A percentile compares a stretch with the other conserved stretches of the same genome.
Evolutionary conservation across 768 basidiomycete species (phyloP).

Genomic region (Grammothele lineata): DNA sequence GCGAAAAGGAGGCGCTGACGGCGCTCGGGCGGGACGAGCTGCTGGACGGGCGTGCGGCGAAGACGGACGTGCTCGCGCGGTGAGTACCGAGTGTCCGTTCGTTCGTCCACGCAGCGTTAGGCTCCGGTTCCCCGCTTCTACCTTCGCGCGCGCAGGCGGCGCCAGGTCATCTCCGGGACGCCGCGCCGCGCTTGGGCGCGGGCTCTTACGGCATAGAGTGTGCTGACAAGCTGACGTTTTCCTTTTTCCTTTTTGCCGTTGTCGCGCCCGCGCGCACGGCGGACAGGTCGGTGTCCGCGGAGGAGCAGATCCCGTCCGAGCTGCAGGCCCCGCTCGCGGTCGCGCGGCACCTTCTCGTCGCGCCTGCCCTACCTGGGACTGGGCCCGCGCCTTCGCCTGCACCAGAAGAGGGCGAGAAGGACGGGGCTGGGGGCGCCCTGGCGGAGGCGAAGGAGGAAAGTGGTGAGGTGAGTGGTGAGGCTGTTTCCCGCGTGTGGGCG

Average conservation of each 20-base stretch:
- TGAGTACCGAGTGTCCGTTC: slow-evolving; percentile 31
- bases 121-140: too few relatives aligned
- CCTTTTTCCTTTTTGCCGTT: too few relatives aligned
- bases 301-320: slow-evolving; percentile 55
- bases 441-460: slow-evolving; percentile 12
- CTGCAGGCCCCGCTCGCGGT: slow-evolving; percentile 57
- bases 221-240: too few relatives aligned
- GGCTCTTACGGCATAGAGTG: too few relatives aligned
- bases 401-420: slow-evolving; percentile 14
- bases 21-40: slow-evolving; percentile 71
- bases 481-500: too few relatives aligned
- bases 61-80: slow-evolving; percentile 68
- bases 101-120: too few relatives aligned
- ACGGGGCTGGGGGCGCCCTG: slow-evolving; percentile 14
- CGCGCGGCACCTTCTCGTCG: slow-evolving; percentile 55
- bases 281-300: slow-evolving; percentile 54
- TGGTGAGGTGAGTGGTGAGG: too few relatives aligned
- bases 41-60: slow-evolving; percentile 62
- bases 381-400: slow-evolving; percentile 11
- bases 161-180: slow-evolving; percentile 4
- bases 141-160: too few relatives aligned
- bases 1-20: slow-evolving; percentile 75
- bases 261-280: too few relatives aligned
- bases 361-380: slow-evolving; percentile 23
- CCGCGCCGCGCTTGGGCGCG: too few relatives aligned